These are phyloP conservation scores for Pseudogymnoascus sp. DNA, from an alignment of 2,329 filamentous ascomycete species.

Conservation along the genomic window DNA sequence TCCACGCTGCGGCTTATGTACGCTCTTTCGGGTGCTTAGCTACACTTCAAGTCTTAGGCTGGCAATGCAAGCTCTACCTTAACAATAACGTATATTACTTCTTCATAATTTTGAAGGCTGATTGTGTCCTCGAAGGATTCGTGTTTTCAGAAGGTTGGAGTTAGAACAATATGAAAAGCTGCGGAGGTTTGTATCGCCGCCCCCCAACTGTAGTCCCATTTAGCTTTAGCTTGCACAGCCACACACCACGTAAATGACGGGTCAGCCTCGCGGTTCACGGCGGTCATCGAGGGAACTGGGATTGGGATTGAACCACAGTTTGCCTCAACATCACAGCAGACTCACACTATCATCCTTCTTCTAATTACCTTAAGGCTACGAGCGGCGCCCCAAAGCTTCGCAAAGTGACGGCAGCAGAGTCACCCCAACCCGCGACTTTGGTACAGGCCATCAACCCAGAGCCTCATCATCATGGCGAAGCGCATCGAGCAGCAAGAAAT, in stretches of 20 bases:
- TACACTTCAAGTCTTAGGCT: not conserved
- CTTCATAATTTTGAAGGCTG: not conserved
- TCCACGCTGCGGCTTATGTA: not conserved
- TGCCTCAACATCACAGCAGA: slow-evolving; percentile 1
- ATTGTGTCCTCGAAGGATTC: not conserved
- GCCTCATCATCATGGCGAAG: slow-evolving; percentile 34
- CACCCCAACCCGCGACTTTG: not conserved
- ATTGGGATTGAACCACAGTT: slow-evolving; percentile 1
- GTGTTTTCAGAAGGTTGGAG: not conserved
- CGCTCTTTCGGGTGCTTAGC: not conserved
- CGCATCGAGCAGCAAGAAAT: slow-evolving; percentile 67
- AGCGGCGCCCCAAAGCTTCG: not conserved
- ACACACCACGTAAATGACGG: slow-evolving; percentile 5
- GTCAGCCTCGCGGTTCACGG: not conserved
- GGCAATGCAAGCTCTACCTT: not conserved
- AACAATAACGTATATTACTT: not conserved
- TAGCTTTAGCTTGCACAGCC: slow-evolving; percentile 4
- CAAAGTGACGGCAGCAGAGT: not conserved
- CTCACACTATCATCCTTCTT: not conserved
- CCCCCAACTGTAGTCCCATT: not conserved
- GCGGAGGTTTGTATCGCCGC: not conserved
- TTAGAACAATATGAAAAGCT: not conserved
- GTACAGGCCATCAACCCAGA: not conserved
- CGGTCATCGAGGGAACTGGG: not conserved
- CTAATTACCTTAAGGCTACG: not conserved